Base-by-base conservation (phyloP, 305 asterid species). In the Petunia hybrid region DNA sequence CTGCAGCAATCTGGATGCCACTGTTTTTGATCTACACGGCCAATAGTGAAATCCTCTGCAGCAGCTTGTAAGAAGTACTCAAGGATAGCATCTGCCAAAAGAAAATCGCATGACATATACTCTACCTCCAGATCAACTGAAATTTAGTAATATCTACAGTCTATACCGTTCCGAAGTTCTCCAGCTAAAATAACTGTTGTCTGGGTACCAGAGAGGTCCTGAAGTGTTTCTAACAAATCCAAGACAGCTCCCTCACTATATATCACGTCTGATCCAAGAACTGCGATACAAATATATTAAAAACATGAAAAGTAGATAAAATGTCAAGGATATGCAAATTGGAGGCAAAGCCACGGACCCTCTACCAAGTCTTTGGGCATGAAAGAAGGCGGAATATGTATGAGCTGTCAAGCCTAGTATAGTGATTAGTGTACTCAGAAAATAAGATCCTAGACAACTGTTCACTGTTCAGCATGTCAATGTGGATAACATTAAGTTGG, bases 1-100 rank as follows among this genome's bases (percentile, higher is more conserved):
- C 92, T 93, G 89, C 90, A 36, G 66, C 87, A 95, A 80, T 95
- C 98, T 9, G 97, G 95, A 89, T 95, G 98, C 97, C 97, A 93
- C 67, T 91, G 92, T 62, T 85, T 88, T 79, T 84, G 89, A 86
- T 92, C 93, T 65, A 95, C 88, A 42, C 94, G 88, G 12, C 97
- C 99, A 57, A 93, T 86, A 13, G 81, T 42, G 70, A 95, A 95
- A 78, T 90, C 97, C 89, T 90, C 88, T 1, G 80, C 81, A 8
- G 95, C 99, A 5, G 94, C 95, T 83, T 92, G 97, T 74, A 95
- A 83, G 84, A 95, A 93, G 89, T 84, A 95, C 80, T 95, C 99
- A 13, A 95, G 97, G 77, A 93, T 89, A 67, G 98, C 99, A 89
- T 95, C 98, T 94, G 90, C 80, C 14, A 74, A 63, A 85, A 40